phyloP scores from a whole-genome alignment of 179 eudicot species.

The Beta corolliflora region DNA sequence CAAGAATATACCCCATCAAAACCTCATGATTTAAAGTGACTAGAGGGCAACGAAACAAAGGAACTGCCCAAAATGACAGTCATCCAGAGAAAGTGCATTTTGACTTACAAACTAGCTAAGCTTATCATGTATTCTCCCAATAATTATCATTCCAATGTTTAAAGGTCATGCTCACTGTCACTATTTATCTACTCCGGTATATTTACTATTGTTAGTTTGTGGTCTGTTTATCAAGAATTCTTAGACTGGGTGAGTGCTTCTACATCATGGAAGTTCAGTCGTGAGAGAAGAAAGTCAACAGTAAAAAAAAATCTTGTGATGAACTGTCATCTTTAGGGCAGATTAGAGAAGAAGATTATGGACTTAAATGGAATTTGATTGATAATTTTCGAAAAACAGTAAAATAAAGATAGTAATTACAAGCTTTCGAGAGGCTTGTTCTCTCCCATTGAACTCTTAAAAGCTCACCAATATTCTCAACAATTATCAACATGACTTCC shows the following conservation, averaged over 20 bases:
- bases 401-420: too few relatives aligned
- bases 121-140: neutral
- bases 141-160: neutral
- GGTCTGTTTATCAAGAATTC: neutral
- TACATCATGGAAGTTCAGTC: neutral
- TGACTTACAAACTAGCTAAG: neutral
- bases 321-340: too few relatives aligned
- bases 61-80: neutral
- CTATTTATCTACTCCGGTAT: neutral
- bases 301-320: too few relatives aligned
- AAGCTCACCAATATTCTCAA: too few relatives aligned
- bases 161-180: neutral
- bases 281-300: neutral
- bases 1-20: neutral
- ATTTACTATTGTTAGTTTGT: neutral
- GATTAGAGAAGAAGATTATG: too few relatives aligned
- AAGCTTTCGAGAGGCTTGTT: too few relatives aligned
- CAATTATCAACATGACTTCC: too few relatives aligned
- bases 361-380: too few relatives aligned
- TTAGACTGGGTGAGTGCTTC: neutral
- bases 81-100: neutral
- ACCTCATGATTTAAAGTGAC: neutral
- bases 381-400: too few relatives aligned
- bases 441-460: too few relatives aligned
- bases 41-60: neutral